These are phyloP conservation scores for Paraconiothyrium sp. DNA, from an alignment of 2,329 filamentous ascomycete species.

Conservation along the genomic window DNA sequence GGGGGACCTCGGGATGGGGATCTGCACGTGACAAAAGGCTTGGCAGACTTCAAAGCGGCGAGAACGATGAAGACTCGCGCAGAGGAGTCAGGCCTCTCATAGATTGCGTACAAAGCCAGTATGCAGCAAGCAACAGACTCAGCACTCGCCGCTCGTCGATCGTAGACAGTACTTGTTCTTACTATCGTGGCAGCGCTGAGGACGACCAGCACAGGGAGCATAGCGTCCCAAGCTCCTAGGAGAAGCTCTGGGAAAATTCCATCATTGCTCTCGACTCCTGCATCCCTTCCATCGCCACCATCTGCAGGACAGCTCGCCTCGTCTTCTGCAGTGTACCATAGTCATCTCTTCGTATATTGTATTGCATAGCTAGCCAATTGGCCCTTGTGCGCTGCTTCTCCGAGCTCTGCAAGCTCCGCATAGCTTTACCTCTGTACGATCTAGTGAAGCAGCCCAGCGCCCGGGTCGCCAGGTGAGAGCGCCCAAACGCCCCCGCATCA, in stretches of 20 bases:
- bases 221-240: constrained; percentile 15
- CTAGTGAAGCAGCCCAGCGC: constrained; percentile 7
- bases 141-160: neutral
- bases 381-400: constrained; percentile 38
- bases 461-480: constrained; percentile 14
- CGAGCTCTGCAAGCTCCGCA: constrained; percentile 17
- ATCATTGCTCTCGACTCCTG: constrained; percentile 22
- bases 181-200: neutral
- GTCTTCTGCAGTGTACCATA: constrained; percentile 40
- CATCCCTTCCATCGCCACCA: constrained; percentile 29
- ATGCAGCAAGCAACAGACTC: neutral
- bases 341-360: constrained; percentile 32
- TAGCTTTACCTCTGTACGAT: constrained; percentile 18
- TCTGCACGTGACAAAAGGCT: neutral
- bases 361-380: constrained; percentile 39
- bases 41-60: neutral
- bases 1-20: too few relatives aligned
- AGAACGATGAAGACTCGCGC: neutral
- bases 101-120: neutral
- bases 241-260: constrained; percentile 32
- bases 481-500: constrained; percentile 3
- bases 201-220: constrained; percentile 10
- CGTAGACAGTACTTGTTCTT: neutral
- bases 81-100: neutral
- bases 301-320: constrained; percentile 17